Percentiles rank a stretch among this genome's conserved stretches.
Conservation (phyloP, 805 yeast genomes). For the Candida coquimbonensis region DNA sequence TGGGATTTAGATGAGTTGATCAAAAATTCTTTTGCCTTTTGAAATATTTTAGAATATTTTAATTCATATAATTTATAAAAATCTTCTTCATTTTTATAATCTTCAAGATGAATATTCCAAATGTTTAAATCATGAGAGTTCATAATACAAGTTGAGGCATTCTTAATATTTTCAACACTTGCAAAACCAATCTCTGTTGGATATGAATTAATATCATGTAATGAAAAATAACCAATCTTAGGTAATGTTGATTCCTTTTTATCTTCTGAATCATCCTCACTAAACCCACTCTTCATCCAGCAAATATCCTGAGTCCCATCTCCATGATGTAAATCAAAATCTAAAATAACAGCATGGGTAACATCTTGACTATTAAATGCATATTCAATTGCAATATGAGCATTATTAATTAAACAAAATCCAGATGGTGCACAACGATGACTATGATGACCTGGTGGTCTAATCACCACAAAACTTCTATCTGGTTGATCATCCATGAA, state of each 20-base stretch:
- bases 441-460: slow-evolving; percentile 88
- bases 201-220: slow-evolving; percentile 81
- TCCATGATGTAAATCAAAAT: slow-evolving; percentile 83
- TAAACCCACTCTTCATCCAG: slow-evolving; percentile 69
- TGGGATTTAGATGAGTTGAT: slow-evolving; percentile 33
- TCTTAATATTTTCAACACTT: slow-evolving; percentile 57
- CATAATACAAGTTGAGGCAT: slow-evolving; percentile 71
- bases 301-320: slow-evolving; percentile 86
- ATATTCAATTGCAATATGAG: slow-evolving; percentile 73
- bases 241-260: slow-evolving; percentile 37
- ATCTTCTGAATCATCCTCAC: slow-evolving; percentile 40
- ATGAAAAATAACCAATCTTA: slow-evolving; percentile 71
- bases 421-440: slow-evolving; percentile 83
- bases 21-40: slow-evolving; percentile 61
- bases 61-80: slow-evolving; percentile 55
- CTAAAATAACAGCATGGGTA: slow-evolving; percentile 76
- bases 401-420: slow-evolving; percentile 75
- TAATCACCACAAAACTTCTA: slow-evolving; percentile 57
- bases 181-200: slow-evolving; percentile 81
- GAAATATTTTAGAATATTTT: slow-evolving; percentile 53
- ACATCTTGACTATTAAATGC: slow-evolving; percentile 56
- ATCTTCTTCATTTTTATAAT: slow-evolving; percentile 56
- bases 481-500: slow-evolving; percentile 29
- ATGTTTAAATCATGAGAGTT: slow-evolving; percentile 65
- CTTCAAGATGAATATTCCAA: slow-evolving; percentile 79